Evolutionary conservation across 2,329 filamentous ascomycete genomes (phyloP), one percentile per base, ranked within the genome.

Genomic region (Monilinia fructicola): DNA sequence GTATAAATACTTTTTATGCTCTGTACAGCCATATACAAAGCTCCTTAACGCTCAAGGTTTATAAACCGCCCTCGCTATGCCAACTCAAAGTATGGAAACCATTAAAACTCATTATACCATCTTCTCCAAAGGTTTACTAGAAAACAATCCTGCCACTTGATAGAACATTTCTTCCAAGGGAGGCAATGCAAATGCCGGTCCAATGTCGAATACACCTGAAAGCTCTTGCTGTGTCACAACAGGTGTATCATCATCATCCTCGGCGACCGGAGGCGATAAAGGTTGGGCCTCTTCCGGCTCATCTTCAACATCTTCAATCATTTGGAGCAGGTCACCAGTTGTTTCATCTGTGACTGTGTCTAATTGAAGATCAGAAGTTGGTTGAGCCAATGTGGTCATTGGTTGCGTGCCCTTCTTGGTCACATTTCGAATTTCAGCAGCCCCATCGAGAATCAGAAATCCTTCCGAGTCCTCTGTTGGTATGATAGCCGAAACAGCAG

Each of bases 121-220:
- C n/a, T 48, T 35, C 54, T 59, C 62, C 62, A 81, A 71, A 18
- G 85, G 82, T 76, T 85, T 88, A 68, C 84, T 80, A 1, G 85
- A 83, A 75, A 90, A 87, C 69, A 91, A 75, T 6, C 81, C 85
- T 16, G 89, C 84, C 50, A 94, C 87, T 76, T 87, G 86, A 76
- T 89, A 87, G 75, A 93, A 93, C 79, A 92, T 84, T 69, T 92
- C 90, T 76, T 90, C 87, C 28, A 93, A 85, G 14, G 89, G 86
- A 28, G 89, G 87, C 73, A 90, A 83, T 0, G 89, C 87, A 74
- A 90, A 90, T 4, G 87, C 84, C 2, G 88, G 87, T 2, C 86
- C 86, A 18, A 83, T 81, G 69, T 92, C 88, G 70, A 93, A 92
- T 48, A 93, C 84, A 61, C 87, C 83, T 7, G 89, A 83, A 64